Conservation (phyloP, 108 stramenopile species). For the Nitzschia sp. region DNA sequence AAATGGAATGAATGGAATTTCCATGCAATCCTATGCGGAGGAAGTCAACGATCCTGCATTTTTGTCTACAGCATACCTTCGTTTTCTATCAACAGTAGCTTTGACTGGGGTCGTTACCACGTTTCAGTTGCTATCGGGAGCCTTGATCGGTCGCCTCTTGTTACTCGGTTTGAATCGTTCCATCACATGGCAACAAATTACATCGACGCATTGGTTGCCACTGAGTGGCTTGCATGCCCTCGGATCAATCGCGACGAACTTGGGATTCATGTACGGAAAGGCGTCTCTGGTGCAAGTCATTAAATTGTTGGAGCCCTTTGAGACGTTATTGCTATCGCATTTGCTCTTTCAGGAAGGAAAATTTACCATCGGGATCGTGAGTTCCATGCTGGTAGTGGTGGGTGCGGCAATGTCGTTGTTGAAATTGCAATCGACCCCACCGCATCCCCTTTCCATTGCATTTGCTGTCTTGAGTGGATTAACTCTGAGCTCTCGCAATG, state of each 20-base stretch:
- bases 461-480: slow-evolving; percentile 36
- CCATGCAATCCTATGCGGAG: slow-evolving; percentile 24
- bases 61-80: not conserved
- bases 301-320: slow-evolving; percentile 59
- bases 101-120: slow-evolving; percentile 11
- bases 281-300: slow-evolving; percentile 54
- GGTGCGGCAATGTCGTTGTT: slow-evolving; percentile 36
- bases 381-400: slow-evolving; percentile 21
- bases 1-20: slow-evolving; percentile 38
- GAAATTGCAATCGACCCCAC: not conserved
- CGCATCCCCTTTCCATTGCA: slow-evolving; percentile 7
- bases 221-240: slow-evolving; percentile 35
- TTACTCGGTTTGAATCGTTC: slow-evolving; percentile 5
- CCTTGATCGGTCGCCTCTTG: slow-evolving; percentile 12
- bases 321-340: slow-evolving; percentile 41
- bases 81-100: not conserved
- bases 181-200: slow-evolving; percentile 15
- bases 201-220: slow-evolving; percentile 7
- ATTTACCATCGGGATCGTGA: slow-evolving; percentile 3
- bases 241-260: slow-evolving; percentile 48
- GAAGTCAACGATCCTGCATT: not conserved
- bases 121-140: slow-evolving; percentile 25
- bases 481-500: slow-evolving; percentile 30
- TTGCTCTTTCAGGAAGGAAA: slow-evolving; percentile 16
- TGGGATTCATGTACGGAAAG: slow-evolving; percentile 50